These are phyloP conservation scores for Heterobasidion parviporum DNA, from an alignment of 1,284 basidiomycete genomes.

Conservation along the genomic window DNA sequence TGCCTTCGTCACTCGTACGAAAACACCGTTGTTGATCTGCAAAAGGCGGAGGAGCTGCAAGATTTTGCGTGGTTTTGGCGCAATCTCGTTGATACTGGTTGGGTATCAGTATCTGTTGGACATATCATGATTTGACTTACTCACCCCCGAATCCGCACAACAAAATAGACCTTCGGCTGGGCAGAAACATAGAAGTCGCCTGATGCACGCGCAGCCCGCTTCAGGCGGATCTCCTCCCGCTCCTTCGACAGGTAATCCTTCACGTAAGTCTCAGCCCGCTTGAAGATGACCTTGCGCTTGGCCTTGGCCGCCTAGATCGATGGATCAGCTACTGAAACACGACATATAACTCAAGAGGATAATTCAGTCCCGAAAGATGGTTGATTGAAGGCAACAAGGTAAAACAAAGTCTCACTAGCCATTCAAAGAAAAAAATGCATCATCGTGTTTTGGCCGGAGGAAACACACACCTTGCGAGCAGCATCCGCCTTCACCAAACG, in stretches of 20 bases:
- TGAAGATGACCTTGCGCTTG: conserved; percentile 98
- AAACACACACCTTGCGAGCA: conserved; percentile 80
- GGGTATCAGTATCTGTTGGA: background rate
- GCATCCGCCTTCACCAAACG: conserved; percentile 81
- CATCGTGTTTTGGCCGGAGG: conserved; percentile 36
- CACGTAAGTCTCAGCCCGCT: conserved; percentile 97
- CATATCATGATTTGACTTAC: conserved; percentile 21
- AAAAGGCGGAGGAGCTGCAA: conserved; percentile 96
- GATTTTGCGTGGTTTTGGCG: conserved; percentile 99
- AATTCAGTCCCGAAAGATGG: conserved; percentile 97
- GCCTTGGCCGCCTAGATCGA: conserved; percentile 68
- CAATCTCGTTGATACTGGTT: conserved; percentile 96
- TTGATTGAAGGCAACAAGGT: conserved; percentile 80
- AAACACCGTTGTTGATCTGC: conserved; percentile 99
- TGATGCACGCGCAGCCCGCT: conserved; percentile 85
- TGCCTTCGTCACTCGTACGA: conserved; percentile 95
- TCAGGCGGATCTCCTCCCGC: conserved; percentile 94
- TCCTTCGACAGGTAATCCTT: conserved; percentile 94
- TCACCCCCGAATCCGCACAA: conserved; percentile 91
- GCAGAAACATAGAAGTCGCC: conserved; percentile 98
- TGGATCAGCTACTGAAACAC: conserved; percentile 19
- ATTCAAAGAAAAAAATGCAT: conserved; percentile 75
- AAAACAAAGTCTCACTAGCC: conserved; percentile 55
- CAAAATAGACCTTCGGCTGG: conserved; percentile 97
- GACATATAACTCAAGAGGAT: background rate